Evolutionary conservation across 208 protist species (phyloP).

Genomic region (Wallacemonas sp.): DNA sequence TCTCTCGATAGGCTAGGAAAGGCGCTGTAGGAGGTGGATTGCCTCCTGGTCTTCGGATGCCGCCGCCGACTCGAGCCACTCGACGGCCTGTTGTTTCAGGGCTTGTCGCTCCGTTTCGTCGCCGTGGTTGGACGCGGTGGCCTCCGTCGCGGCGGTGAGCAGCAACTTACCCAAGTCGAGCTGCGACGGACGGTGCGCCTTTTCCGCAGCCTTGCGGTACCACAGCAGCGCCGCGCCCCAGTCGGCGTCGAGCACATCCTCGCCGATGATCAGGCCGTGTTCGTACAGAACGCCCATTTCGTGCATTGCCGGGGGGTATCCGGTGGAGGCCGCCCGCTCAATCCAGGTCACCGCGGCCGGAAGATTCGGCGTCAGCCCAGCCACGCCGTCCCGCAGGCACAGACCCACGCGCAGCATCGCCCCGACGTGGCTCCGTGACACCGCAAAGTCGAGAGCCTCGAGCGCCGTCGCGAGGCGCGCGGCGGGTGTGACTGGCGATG

Average conservation of each 20-base stretch:
- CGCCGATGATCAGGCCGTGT: slow-evolving; percentile 24
- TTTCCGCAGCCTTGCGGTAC: slow-evolving; percentile 62
- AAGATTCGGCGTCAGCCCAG: slow-evolving; percentile 42
- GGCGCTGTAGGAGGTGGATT: slow-evolving; percentile 42
- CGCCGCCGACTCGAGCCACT: slow-evolving; percentile 66
- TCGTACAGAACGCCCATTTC: slow-evolving; percentile 80
- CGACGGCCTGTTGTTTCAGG: slow-evolving; percentile 34
- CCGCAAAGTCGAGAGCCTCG: slow-evolving; percentile 51
- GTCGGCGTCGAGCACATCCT: slow-evolving; percentile 35
- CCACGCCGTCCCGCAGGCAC: slow-evolving; percentile 63
- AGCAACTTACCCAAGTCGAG: slow-evolving; percentile 83
- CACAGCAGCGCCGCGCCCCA: slow-evolving; percentile 78
- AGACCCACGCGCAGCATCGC: slow-evolving; percentile 72
- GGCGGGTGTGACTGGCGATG: no score
- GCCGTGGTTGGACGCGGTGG: not conserved
- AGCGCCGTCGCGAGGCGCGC: slow-evolving; percentile 17
- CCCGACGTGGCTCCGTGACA: slow-evolving; percentile 43
- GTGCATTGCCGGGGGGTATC: slow-evolving; percentile 82
- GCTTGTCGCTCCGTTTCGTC: slow-evolving; percentile 19
- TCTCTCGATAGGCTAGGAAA: slow-evolving; percentile 11
- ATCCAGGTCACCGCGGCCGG: slow-evolving; percentile 63
- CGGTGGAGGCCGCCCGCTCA: slow-evolving; percentile 48
- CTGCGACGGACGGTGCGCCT: slow-evolving; percentile 58
- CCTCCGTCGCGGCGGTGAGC: slow-evolving; percentile 44
- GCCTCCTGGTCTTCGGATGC: slow-evolving; percentile 61